Percentiles rank a stretch among this genome's conserved stretches.
Evolutionary conservation across 2,329 filamentous ascomycete genomes (phyloP).

Genomic region (Dothiorella sarmentorum): DNA sequence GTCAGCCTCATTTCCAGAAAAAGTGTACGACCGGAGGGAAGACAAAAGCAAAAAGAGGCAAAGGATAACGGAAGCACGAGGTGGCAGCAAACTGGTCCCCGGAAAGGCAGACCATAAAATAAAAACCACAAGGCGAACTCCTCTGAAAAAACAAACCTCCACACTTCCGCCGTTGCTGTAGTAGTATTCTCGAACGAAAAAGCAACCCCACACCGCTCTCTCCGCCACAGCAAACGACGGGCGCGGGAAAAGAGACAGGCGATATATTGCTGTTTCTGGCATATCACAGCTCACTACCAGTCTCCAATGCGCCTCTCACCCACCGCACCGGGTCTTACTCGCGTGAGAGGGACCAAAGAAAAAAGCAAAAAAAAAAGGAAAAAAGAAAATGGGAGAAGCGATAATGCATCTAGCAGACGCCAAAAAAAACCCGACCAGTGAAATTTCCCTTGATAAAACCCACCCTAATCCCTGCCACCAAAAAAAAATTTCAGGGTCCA

Average conservation of each 20-base stretch:
- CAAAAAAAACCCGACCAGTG: no score
- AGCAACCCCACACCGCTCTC: slow-evolving; percentile 7
- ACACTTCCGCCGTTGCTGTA: not conserved
- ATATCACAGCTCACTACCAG: no score
- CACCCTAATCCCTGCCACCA: no score
- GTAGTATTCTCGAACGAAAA: not conserved
- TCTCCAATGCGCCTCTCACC: not conserved
- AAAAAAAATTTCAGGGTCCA: no score
- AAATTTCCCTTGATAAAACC: no score
- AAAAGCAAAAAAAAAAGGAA: not conserved
- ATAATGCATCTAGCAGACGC: no score
- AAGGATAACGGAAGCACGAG: not conserved
- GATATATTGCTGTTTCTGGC: no score
- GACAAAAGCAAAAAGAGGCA: not conserved
- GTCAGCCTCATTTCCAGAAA: not conserved
- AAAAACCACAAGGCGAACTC: no score
- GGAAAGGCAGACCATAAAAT: no score
- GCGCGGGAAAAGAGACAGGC: no score
- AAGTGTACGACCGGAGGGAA: not conserved
- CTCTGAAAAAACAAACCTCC: not conserved
- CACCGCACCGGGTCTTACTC: not conserved
- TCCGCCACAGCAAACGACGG: no score
- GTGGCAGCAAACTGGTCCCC: not conserved
- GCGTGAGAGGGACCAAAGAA: no score
- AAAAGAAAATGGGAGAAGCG: not conserved